phyloP scores from a whole-genome alignment of 1,284 basidiomycete genomes.

The Gymnopus androsaceus region DNA sequence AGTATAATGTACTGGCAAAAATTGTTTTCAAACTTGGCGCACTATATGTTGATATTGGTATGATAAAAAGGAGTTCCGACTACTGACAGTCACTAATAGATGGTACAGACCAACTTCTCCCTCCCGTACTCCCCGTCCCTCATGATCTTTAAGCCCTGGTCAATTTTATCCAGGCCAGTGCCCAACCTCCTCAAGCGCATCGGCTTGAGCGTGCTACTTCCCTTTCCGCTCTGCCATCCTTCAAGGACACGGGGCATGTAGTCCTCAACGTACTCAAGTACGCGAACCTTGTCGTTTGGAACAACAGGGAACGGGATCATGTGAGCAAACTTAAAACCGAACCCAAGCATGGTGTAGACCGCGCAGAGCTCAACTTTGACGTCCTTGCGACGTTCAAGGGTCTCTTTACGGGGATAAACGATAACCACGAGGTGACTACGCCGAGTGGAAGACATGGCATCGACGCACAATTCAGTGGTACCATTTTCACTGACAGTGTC shows the following conservation, averaged over 20 bases:
- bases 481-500: conserved; percentile 2
- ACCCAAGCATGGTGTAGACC: conserved; percentile 3
- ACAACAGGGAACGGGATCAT: background rate
- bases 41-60: too few relatives aligned
- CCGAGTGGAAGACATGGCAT: background rate
- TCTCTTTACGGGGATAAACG: background rate
- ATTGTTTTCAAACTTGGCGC: too few relatives aligned
- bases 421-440: background rate
- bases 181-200: conserved; percentile 5
- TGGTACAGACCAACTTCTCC: conserved; percentile 2
- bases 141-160: conserved; percentile 4
- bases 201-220: background rate
- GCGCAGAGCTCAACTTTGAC: conserved; percentile 3
- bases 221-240: conserved; percentile 8
- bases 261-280: conserved; percentile 9
- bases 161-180: conserved; percentile 3
- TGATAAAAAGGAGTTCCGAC: too few relatives aligned
- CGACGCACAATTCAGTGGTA: background rate
- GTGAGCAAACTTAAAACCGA: background rate
- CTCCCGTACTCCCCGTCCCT: conserved; percentile 8
- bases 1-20: too few relatives aligned
- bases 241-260: conserved; percentile 8
- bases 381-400: conserved; percentile 3
- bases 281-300: background rate
- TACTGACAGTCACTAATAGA: too few relatives aligned